Percentiles rank a stretch among this genome's conserved stretches.
Conservation (phyloP, 2,329 filamentous ascomycete genomes). For the Aspergillus pseudoviridinutans region DNA sequence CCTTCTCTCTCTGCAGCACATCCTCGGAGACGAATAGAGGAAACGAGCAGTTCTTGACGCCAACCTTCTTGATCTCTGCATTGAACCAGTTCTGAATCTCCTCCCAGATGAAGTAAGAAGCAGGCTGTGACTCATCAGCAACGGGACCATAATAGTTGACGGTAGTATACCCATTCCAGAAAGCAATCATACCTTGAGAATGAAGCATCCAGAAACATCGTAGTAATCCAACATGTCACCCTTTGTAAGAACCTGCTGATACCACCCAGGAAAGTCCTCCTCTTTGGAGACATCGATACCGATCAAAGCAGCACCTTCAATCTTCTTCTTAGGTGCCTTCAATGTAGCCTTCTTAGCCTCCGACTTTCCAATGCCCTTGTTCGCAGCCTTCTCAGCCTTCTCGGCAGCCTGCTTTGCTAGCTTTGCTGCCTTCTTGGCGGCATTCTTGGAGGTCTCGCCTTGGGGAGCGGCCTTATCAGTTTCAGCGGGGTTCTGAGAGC, state of each 20-base stretch:
- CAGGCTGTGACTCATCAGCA: constrained; percentile 43
- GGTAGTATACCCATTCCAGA: background rate
- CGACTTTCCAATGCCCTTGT: constrained; percentile 41
- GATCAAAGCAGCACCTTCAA: constrained; percentile 64
- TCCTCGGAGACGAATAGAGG: constrained; percentile 92
- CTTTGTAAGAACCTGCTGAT: constrained; percentile 96
- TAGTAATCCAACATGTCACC: constrained; percentile 98
- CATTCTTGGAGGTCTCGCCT: constrained; percentile 32
- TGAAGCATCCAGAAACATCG: constrained; percentile 95
- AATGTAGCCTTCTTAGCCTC: constrained; percentile 42
- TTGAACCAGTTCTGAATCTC: constrained; percentile 58
- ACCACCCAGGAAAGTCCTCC: constrained; percentile 90
- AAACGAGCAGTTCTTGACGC: constrained; percentile 94
- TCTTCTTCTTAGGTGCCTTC: constrained; percentile 51
- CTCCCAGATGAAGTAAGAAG: constrained; percentile 66
- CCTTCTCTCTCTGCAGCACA: constrained; percentile 82
- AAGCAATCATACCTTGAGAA: constrained; percentile 61
- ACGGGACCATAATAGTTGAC: background rate
- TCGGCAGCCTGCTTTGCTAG: constrained; percentile 31
- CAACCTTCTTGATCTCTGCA: constrained; percentile 76
- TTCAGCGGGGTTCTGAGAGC: constrained; percentile 38
- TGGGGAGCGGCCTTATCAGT: constrained; percentile 30
- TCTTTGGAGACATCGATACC: constrained; percentile 84
- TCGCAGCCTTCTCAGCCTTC: constrained; percentile 47
- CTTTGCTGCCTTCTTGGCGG: constrained; percentile 25